Conservation (phyloP, 208 protist species). For the Phytomonas sp. region DNA sequence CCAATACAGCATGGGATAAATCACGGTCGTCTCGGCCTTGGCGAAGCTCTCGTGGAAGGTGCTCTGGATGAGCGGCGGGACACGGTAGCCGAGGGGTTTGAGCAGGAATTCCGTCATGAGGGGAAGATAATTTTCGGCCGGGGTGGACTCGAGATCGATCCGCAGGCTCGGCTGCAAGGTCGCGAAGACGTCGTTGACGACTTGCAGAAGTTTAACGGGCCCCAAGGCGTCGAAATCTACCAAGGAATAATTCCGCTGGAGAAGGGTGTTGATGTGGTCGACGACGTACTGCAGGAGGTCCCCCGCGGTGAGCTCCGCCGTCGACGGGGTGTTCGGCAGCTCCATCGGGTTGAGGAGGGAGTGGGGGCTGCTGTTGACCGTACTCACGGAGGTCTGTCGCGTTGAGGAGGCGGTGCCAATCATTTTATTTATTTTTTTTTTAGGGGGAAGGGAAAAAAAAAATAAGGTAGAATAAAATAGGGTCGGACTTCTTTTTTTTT, state of each 20-base stretch:
- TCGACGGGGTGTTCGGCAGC: not conserved
- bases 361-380: not conserved
- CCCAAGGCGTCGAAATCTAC: slow-evolving; percentile 81
- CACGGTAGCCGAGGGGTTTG: slow-evolving; percentile 76
- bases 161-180: slow-evolving; percentile 50
- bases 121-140: slow-evolving; percentile 36
- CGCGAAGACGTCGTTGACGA: slow-evolving; percentile 79
- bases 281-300: slow-evolving; percentile 78
- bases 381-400: not conserved
- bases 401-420: no score
- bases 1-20: slow-evolving; percentile 89
- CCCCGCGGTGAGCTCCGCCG: slow-evolving; percentile 36
- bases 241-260: slow-evolving; percentile 68
- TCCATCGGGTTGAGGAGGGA: not conserved
- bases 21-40: slow-evolving; percentile 58
- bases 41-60: slow-evolving; percentile 74
- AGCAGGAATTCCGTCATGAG: slow-evolving; percentile 76
- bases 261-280: slow-evolving; percentile 65
- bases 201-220: slow-evolving; percentile 62
- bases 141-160: slow-evolving; percentile 45
- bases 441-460: slow-evolving; percentile 2
- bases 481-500: not conserved
- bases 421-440: no score
- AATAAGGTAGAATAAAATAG: slow-evolving; percentile 11
- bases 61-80: slow-evolving; percentile 55